These are phyloP conservation scores for Juglanconis sp. DNA, from an alignment of 2,329 filamentous ascomycete species.

Conservation along the genomic window DNA sequence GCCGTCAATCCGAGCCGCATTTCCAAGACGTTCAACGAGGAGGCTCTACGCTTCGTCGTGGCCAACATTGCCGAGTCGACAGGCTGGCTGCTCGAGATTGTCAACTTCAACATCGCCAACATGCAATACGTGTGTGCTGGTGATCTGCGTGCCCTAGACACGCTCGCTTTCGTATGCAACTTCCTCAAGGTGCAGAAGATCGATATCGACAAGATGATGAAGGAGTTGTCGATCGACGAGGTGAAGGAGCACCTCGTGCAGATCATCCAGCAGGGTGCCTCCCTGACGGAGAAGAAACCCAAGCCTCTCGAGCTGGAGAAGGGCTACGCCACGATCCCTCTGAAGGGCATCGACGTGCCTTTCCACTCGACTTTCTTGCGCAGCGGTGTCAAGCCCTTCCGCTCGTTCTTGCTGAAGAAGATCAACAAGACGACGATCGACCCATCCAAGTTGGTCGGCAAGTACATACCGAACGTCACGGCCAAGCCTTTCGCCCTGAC, in stretches of 20 bases:
- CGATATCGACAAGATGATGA: constrained; percentile 90
- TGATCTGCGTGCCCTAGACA: constrained; percentile 69
- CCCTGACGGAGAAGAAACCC: constrained; percentile 85
- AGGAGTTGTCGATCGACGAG: constrained; percentile 80
- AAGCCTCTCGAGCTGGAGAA: constrained; percentile 85
- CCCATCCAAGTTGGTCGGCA: constrained; percentile 91
- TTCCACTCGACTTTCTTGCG: constrained; percentile 99
- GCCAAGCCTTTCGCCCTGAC: constrained; percentile 92
- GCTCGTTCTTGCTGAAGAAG: constrained; percentile 98
- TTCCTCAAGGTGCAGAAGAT: constrained; percentile 96
- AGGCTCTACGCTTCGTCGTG: constrained; percentile 93
- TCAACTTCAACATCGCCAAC: constrained; percentile 87
- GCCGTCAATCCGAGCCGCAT: constrained; percentile 98
- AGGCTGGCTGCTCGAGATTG: constrained; percentile 94
- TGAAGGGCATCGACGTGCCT: constrained; percentile 95
- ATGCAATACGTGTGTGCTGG: constrained; percentile 73
- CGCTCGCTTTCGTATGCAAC: constrained; percentile 79
- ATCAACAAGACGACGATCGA: constrained; percentile 99
- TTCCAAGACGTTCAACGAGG: constrained; percentile 97
- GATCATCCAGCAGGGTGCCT: constrained; percentile 85
- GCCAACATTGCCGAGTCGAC: constrained; percentile 93
- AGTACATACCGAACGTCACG: constrained; percentile 99
- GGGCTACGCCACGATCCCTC: constrained; percentile 93
- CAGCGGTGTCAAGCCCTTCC: constrained; percentile 98
- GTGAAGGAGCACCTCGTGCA: constrained; percentile 85